These are phyloP conservation scores for Corchorus olitorius DNA, from an alignment of 345 rosid species.

Conservation along the genomic window DNA sequence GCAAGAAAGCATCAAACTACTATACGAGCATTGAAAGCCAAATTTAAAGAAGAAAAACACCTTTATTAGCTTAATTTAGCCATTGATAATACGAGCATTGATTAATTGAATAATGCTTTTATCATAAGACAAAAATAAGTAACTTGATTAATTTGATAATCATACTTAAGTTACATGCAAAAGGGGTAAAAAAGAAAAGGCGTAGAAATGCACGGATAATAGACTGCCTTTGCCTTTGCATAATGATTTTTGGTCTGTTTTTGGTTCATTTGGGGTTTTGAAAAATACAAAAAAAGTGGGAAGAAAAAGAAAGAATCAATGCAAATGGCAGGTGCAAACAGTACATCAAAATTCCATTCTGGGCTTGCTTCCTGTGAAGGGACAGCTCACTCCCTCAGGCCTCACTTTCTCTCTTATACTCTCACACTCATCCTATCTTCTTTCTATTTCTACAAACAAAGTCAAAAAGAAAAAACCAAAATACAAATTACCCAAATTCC, in stretches of 20 bases:
- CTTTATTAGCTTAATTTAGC: not conserved
- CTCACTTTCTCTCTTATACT: not conserved
- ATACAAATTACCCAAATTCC: not conserved
- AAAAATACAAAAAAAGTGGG: not conserved
- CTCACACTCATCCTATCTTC: not conserved
- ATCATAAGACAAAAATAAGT: too few species aligned
- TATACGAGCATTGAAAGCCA: too few species aligned
- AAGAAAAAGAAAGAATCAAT: conserved; percentile 4
- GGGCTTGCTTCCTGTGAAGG: conserved; percentile 16
- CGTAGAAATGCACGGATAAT: not conserved
- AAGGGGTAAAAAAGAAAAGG: too few species aligned
- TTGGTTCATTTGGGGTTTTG: not conserved
- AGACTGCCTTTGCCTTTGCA: not conserved
- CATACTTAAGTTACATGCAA: too few species aligned
- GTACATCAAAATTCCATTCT: conserved; percentile 14
- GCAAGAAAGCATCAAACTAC: too few species aligned
- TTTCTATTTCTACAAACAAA: not conserved
- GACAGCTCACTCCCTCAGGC: conserved; percentile 6
- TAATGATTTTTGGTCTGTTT: not conserved
- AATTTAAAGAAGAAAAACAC: not conserved
- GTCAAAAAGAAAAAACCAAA: not conserved
- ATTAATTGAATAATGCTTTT: too few species aligned
- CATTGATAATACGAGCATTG: not conserved
- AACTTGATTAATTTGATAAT: too few species aligned
- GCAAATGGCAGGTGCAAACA: not conserved